phyloP scores from a whole-genome alignment of 2,329 filamentous ascomycete species.

The Neonectria punicea region DNA sequence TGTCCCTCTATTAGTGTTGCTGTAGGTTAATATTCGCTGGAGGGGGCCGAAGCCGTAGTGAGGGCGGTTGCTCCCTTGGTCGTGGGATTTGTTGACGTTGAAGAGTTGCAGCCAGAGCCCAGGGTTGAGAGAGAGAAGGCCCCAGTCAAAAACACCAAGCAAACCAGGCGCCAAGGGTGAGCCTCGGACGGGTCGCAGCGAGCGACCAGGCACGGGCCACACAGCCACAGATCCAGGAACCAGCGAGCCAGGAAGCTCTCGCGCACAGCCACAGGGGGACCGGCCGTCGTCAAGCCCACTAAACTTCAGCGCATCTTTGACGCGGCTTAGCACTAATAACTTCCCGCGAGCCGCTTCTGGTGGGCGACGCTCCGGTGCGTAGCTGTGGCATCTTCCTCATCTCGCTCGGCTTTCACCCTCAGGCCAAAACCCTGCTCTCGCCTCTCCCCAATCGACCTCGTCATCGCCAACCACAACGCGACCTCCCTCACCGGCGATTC shows the following conservation, averaged over 20 bases:
- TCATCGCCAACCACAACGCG: slow-evolving; percentile 17
- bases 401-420: slow-evolving; percentile 3
- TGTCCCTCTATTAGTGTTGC: slow-evolving; percentile 20
- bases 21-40: slow-evolving; percentile 47
- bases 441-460: slow-evolving; percentile 30
- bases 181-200: slow-evolving; percentile 17
- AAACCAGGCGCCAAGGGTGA: neutral
- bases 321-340: slow-evolving; percentile 37
- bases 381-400: slow-evolving; percentile 25
- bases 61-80: slow-evolving; percentile 44
- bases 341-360: slow-evolving; percentile 16
- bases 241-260: neutral
- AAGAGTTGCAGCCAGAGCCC: slow-evolving; percentile 18
- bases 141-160: slow-evolving; percentile 38
- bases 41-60: slow-evolving; percentile 46
- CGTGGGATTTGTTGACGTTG: slow-evolving; percentile 48
- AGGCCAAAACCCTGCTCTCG: slow-evolving; percentile 17
- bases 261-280: slow-evolving; percentile 15
- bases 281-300: slow-evolving; percentile 24
- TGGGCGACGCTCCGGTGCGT: slow-evolving; percentile 35
- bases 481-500: slow-evolving; percentile 26
- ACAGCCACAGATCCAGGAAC: slow-evolving; percentile 4
- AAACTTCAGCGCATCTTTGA: slow-evolving; percentile 37
- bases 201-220: slow-evolving; percentile 29
- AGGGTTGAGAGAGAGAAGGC: slow-evolving; percentile 25